Evolutionary conservation across 805 yeast species (phyloP).

Genomic region (Yamadazyma nakazawae): DNA sequence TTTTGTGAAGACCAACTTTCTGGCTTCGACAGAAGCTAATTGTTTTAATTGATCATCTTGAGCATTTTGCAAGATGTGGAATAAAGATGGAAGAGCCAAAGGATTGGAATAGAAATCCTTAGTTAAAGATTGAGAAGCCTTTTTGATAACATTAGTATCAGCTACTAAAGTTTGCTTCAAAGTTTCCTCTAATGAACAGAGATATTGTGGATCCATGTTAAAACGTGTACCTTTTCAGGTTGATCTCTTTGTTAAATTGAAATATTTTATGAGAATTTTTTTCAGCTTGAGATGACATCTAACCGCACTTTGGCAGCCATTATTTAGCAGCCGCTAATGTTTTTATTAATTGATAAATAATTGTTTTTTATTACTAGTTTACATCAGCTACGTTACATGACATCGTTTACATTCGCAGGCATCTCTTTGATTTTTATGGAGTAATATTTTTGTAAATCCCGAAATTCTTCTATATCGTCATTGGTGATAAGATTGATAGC

Average conservation of each 20-base stretch:
- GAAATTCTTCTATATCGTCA: slow-evolving; percentile 70
- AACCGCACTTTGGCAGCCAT: neutral
- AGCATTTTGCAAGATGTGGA: slow-evolving; percentile 74
- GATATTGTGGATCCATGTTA: slow-evolving; percentile 66
- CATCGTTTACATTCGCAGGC: slow-evolving; percentile 67
- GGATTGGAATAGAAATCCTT: slow-evolving; percentile 71
- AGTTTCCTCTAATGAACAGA: slow-evolving; percentile 71
- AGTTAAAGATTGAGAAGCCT: slow-evolving; percentile 72
- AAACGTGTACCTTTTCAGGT: neutral
- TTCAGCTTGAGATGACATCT: slow-evolving; percentile 7
- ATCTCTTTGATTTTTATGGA: slow-evolving; percentile 71
- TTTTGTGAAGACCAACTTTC: slow-evolving; percentile 70
- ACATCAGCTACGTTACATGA: slow-evolving; percentile 12
- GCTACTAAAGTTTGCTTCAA: slow-evolving; percentile 77
- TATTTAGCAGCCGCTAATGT: no score
- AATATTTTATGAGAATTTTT: slow-evolving; percentile 1
- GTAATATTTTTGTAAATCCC: slow-evolving; percentile 68
- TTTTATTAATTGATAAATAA: neutral
- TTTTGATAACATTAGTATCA: slow-evolving; percentile 75
- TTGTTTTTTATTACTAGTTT: neutral
- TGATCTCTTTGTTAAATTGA: slow-evolving; percentile 1
- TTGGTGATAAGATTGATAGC: slow-evolving; percentile 91
- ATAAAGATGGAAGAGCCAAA: slow-evolving; percentile 72
- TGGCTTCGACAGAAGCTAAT: slow-evolving; percentile 94
- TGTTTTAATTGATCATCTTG: slow-evolving; percentile 73